These are phyloP conservation scores for Penicillium ucsense DNA, from an alignment of 495 filamentous ascomycete species.

Conservation along the genomic window DNA sequence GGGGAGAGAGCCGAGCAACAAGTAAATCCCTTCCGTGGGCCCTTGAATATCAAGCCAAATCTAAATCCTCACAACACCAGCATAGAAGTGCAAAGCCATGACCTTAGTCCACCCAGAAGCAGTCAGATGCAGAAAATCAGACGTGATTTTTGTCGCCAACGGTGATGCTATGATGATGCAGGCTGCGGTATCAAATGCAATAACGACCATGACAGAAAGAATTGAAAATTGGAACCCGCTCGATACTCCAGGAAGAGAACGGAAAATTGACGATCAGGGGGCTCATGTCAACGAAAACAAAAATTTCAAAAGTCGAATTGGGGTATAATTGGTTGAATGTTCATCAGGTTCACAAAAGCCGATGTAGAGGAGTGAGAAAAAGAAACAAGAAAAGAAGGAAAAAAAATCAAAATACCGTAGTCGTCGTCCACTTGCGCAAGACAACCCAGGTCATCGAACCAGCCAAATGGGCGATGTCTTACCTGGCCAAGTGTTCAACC, in stretches of 20 bases:
- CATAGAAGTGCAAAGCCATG: no score
- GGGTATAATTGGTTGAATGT: constrained; percentile 22
- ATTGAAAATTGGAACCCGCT: background rate
- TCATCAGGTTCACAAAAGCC: background rate
- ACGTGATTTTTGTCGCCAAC: no score
- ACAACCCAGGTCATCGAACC: no score
- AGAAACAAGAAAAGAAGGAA: background rate
- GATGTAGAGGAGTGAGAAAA: background rate
- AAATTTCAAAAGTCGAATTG: constrained; percentile 1
- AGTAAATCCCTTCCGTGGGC: no score
- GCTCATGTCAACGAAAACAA: background rate
- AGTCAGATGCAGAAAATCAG: background rate
- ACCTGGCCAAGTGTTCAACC: no score
- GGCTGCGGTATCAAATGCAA: background rate
- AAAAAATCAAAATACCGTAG: no score
- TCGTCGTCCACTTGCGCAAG: no score
- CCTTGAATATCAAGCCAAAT: background rate
- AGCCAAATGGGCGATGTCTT: no score
- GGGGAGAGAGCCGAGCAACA: background rate
- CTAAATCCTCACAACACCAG: no score
- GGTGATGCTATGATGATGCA: background rate
- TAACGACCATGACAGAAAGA: background rate
- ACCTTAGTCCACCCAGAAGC: background rate
- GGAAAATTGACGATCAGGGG: constrained; percentile 1
- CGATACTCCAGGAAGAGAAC: constrained; percentile 6